Evolutionary conservation across 768 basidiomycete species (phyloP), one percentile per base, ranked within the genome.

Genomic region (Mrakia blollopis): DNA sequence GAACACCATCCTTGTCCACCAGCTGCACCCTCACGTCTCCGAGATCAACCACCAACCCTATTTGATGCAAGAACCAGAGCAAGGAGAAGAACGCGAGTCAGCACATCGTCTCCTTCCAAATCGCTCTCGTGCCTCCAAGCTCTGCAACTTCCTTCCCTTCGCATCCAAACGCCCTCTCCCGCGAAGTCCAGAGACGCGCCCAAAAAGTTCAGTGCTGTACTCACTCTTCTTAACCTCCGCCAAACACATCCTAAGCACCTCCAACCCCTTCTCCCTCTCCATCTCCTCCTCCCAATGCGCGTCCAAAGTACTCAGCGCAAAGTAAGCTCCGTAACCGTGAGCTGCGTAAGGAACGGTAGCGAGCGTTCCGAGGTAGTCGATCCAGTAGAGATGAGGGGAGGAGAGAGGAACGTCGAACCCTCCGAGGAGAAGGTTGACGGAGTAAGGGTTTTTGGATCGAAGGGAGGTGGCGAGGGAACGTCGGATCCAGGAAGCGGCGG

Each of bases 401-500:
- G 81, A 76, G 10, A 88, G 87, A 1, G 86, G 83, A n/a, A 88
- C 88, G 83, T 99, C 97, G 83, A 90, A 98, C 21, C 97, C 97
- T 9, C 92, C 96, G 14, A 99, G 85, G 7, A 99, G 89, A 4
- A 99, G 86, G 83, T 98, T 96, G 80, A 99, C 97, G 1, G 90
- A 83, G 84, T 97, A 98, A 0, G 96, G 91, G 73, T 88, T 87
- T 76, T 92, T 88, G 0, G 94, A 94, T 68, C 97, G 91, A 13
- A 98, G 85, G 0, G 92, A 93, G 68, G 92, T 89, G 47, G 97
- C 96, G 30, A 99, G 87, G 21, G 91, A 87, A 78, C 92, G 89
- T 35, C 97, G 91, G 81, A 97, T 92, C 95, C 96, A 99, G 7
- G 95, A 89, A 10, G 96, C 93, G 25, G 95, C 94, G 9, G 95